phyloP scores from a whole-genome alignment of 1,284 basidiomycete species.

The Pterula multifida region DNA sequence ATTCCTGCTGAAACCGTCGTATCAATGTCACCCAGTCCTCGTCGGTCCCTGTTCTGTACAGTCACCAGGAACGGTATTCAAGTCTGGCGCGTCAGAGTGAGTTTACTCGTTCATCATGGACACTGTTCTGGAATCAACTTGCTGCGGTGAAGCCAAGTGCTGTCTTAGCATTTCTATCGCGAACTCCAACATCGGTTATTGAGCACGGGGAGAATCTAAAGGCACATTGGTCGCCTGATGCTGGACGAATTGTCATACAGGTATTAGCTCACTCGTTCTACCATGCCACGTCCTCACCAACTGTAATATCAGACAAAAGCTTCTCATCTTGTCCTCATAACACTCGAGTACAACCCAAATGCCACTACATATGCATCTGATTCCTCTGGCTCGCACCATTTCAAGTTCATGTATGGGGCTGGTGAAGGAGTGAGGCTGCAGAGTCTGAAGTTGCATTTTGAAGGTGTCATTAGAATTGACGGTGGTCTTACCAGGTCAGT shows the following conservation, averaged over 20 bases:
- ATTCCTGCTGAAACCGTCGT: constrained; percentile 46
- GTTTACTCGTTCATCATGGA: constrained; percentile 25
- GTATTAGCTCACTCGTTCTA: constrained; percentile 26
- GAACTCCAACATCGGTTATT: constrained; percentile 64
- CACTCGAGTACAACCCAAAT: constrained; percentile 49
- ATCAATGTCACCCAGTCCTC: constrained; percentile 49
- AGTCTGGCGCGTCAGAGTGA: constrained; percentile 77
- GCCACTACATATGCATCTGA: constrained; percentile 40
- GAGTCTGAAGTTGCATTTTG: constrained; percentile 54
- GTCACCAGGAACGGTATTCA: constrained; percentile 57
- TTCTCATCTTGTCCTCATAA: constrained; percentile 70
- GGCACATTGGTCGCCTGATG: constrained; percentile 74
- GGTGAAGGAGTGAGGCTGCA: constrained; percentile 66
- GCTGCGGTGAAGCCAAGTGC: constrained; percentile 54
- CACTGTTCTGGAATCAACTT: constrained; percentile 5
- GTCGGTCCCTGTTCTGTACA: constrained; percentile 70
- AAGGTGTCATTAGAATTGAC: constrained; percentile 75
- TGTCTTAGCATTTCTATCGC: constrained; percentile 60
- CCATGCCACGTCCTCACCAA: constrained; percentile 4
- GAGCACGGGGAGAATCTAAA: constrained; percentile 71
- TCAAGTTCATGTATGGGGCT: constrained; percentile 63
- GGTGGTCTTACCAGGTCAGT: constrained; percentile 59
- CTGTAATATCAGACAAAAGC: constrained; percentile 40
- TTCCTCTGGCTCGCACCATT: constrained; percentile 44
- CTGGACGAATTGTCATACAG: constrained; percentile 65